Evolutionary conservation across 2,329 filamentous ascomycete species (phyloP).

Genomic region (Penicillium sp.): DNA sequence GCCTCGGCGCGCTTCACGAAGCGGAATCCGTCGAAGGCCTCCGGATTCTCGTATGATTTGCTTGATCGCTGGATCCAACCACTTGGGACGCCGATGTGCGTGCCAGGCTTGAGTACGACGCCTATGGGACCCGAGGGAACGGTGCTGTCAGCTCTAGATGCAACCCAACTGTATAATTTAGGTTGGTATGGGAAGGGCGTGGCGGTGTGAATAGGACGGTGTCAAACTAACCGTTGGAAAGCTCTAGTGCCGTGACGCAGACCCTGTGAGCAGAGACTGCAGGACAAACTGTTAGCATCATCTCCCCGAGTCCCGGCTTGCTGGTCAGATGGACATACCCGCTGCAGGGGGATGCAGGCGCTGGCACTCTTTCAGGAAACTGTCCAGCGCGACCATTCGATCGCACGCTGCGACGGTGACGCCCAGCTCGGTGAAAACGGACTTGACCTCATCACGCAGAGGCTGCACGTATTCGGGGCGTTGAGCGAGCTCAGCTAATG

Average conservation of each 20-base stretch:
- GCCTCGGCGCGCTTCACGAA: slow-evolving; percentile 18
- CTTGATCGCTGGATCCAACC: slow-evolving; percentile 18
- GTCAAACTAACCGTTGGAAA: slow-evolving; percentile 23
- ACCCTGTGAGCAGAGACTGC: slow-evolving; percentile 24
- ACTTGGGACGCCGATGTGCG: slow-evolving; percentile 21
- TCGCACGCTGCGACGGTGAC: slow-evolving; percentile 16
- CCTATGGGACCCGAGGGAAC: slow-evolving; percentile 5
- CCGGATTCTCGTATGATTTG: slow-evolving; percentile 13
- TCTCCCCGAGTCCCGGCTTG: neutral
- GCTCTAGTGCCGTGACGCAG: slow-evolving; percentile 13
- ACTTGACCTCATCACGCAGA: slow-evolving; percentile 17
- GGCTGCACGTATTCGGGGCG: slow-evolving; percentile 19
- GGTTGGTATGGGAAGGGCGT: too few species aligned
- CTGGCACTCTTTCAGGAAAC: slow-evolving; percentile 25
- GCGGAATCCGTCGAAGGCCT: slow-evolving; percentile 21
- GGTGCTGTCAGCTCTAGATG: too few species aligned
- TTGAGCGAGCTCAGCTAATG: slow-evolving; percentile 17
- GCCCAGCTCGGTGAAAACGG: slow-evolving; percentile 7
- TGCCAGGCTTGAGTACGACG: slow-evolving; percentile 19
- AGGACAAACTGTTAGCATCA: slow-evolving; percentile 5
- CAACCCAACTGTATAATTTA: too few species aligned
- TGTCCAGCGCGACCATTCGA: slow-evolving; percentile 19
- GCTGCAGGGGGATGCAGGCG: slow-evolving; percentile 23
- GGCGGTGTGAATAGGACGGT: neutral
- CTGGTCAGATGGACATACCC: slow-evolving; percentile 15